Evolutionary conservation across 1,284 basidiomycete species (phyloP).

Genomic region (Inonotus obliquus): DNA sequence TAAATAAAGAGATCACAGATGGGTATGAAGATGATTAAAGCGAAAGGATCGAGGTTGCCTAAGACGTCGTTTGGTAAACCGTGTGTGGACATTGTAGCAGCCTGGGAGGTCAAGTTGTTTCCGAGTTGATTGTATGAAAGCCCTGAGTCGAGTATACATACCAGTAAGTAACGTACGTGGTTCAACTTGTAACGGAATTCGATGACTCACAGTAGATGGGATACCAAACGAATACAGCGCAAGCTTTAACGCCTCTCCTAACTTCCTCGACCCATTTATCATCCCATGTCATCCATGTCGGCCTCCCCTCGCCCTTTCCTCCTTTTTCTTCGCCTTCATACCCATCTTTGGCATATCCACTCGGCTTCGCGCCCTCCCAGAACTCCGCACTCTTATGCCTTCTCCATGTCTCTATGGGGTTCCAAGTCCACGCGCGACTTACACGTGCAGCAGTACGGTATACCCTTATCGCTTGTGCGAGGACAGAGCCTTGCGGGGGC

Average conservation of each 20-base stretch:
- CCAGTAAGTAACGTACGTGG: background rate
- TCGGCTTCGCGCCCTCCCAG: constrained; percentile 79
- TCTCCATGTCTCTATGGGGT: constrained; percentile 44
- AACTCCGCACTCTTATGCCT: constrained; percentile 59
- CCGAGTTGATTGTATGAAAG: constrained; percentile 71
- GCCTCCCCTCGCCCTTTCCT: constrained; percentile 30
- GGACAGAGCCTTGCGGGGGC: constrained; percentile 77
- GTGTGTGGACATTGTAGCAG: constrained; percentile 67
- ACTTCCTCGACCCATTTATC: constrained; percentile 84
- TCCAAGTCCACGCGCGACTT: constrained; percentile 50
- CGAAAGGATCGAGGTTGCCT: constrained; percentile 76
- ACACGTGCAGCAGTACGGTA: constrained; percentile 48
- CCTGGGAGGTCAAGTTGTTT: constrained; percentile 78
- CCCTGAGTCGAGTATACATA: constrained; percentile 40
- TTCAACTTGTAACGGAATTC: background rate
- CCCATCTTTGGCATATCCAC: constrained; percentile 32
- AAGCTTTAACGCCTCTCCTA: constrained; percentile 78
- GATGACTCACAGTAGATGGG: constrained; percentile 55
- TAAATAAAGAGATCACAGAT: constrained; percentile 59
- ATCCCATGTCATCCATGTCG: constrained; percentile 70
- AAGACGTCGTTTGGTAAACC: constrained; percentile 80
- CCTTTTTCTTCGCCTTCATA: background rate
- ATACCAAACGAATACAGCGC: constrained; percentile 76
- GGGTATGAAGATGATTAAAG: constrained; percentile 71
- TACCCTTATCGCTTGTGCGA: constrained; percentile 48